phyloP scores from a whole-genome alignment of 208 protist genomes.

The Crithidia brevicula region DNA sequence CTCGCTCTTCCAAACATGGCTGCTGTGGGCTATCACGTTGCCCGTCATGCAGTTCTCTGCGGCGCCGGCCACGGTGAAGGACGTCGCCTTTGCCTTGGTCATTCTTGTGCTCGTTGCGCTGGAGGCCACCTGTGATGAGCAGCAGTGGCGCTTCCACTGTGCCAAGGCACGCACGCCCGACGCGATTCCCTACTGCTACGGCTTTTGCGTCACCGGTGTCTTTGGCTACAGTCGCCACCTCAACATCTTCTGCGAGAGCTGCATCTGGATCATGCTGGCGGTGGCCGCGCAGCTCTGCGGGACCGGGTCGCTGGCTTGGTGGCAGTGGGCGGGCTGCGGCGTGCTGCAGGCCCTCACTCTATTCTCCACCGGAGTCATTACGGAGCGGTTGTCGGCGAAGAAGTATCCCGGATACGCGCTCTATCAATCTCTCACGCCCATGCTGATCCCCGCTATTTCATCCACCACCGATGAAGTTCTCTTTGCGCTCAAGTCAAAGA shows the following conservation, averaged over 20 bases:
- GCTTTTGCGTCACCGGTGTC: conserved; percentile 71
- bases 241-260: conserved; percentile 76
- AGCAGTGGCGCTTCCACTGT: conserved; percentile 77
- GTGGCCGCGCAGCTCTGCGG: conserved; percentile 36
- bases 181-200: conserved; percentile 36
- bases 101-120: conserved; percentile 46
- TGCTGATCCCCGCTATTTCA: conserved; percentile 68
- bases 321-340: conserved; percentile 53
- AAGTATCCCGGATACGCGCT: conserved; percentile 75
- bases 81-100: conserved; percentile 37
- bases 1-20: conserved; percentile 64
- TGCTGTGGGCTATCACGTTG: conserved; percentile 81
- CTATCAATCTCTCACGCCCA: conserved; percentile 77
- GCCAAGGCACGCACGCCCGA: conserved; percentile 35
- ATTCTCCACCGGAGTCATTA: conserved; percentile 62
- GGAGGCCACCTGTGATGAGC: conserved; percentile 69
- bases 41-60: conserved; percentile 53
- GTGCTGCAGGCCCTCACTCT: conserved; percentile 45
- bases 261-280: conserved; percentile 63
- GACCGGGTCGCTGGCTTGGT: conserved; percentile 31
- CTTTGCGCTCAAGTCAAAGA: conserved; percentile 30
- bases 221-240: conserved; percentile 82
- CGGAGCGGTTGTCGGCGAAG: conserved; percentile 47
- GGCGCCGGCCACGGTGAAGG: conserved; percentile 25
- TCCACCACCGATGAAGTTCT: conserved; percentile 48